Evolutionary conservation across 805 yeast genomes (phyloP).

Genomic region (Metschnikowia chrysomelidarum): DNA sequence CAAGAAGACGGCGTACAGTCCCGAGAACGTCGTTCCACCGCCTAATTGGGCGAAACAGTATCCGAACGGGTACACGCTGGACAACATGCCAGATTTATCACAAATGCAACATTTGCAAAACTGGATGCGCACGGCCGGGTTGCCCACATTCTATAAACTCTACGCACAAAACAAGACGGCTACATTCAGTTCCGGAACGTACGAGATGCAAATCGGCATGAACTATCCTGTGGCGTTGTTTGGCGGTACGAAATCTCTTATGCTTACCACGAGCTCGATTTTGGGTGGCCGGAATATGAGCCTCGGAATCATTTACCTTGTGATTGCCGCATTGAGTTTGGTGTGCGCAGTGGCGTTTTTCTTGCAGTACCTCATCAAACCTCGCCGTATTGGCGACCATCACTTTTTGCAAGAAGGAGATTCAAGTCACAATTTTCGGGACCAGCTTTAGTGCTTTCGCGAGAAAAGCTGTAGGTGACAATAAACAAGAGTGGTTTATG

Average conservation of each 20-base stretch:
- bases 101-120: slow-evolving; percentile 84
- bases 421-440: slow-evolving; percentile 20
- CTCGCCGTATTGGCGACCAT: slow-evolving; percentile 84
- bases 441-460: slow-evolving; percentile 16
- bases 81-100: slow-evolving; percentile 73
- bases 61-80: slow-evolving; percentile 87
- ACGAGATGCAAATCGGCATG: slow-evolving; percentile 62
- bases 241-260: slow-evolving; percentile 86
- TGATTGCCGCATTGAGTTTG: slow-evolving; percentile 76
- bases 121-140: slow-evolving; percentile 98
- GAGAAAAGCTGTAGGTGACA: no score
- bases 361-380: slow-evolving; percentile 76
- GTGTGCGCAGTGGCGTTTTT: slow-evolving; percentile 73
- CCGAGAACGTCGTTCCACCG: slow-evolving; percentile 82
- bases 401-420: slow-evolving; percentile 42
- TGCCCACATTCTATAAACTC: slow-evolving; percentile 83
- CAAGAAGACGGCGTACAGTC: slow-evolving; percentile 67
- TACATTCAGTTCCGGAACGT: slow-evolving; percentile 61
- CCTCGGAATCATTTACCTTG: slow-evolving; percentile 79
- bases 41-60: slow-evolving; percentile 80
- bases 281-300: slow-evolving; percentile 88
- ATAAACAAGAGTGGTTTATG: no score
- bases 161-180: slow-evolving; percentile 69
- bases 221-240: slow-evolving; percentile 80
- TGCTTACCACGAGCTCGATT: slow-evolving; percentile 75